Evolutionary conservation across 495 filamentous ascomycete species (phyloP), one percentile per base, ranked within the genome.

Genomic region (Podospora comata): DNA sequence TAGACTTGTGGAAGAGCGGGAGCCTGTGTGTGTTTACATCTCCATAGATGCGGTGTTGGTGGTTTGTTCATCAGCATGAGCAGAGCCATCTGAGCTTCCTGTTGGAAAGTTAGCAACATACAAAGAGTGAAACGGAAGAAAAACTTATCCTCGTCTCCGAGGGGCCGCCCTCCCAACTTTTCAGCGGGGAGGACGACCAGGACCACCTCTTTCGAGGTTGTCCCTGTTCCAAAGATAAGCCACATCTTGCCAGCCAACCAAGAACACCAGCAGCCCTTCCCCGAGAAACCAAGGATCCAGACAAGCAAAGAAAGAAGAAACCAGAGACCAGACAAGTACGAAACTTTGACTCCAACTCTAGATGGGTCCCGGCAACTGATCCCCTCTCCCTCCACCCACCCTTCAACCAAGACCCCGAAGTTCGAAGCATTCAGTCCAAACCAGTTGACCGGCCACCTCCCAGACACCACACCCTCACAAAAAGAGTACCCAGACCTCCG

Each of bases 311-410:
- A 73, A 72, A 67, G 71, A 67, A 57, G 56, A 64, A 53, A 62
- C 74, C 75, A 66, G 65, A 60, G 66, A 59, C 76, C 86, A 82
- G 92, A 96, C 91, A 95, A 94, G 93, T 86, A 78, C 93, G 81
- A 91, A 88, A 81, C 93, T 93, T 94, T 97, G 93, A 97, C 87
- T 83, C 92, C 91, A 92, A 93, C 91, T 88, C 91, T 73, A 88
- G 91, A 93, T 92, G 94, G 91, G 92, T 92, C 93, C 93, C 84
- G 80, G 70, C 60, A 56, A 65, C 70, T 69, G 69, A 72, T 68
- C 69, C 68, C 55, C 15, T 11, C 32, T 63, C 32, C 16, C 60
- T 19, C 32, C 26, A 6, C 28, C 62, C 26, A n/a, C 55, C 66
- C 72, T 57, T 75, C 71, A 67, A 66, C 68, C 59, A 30, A 19